A percentile compares a stretch with the other conserved stretches of the same genome.
Conservation (phyloP, 257 asterid genomes). For the Solanum infundibuliforme region DNA sequence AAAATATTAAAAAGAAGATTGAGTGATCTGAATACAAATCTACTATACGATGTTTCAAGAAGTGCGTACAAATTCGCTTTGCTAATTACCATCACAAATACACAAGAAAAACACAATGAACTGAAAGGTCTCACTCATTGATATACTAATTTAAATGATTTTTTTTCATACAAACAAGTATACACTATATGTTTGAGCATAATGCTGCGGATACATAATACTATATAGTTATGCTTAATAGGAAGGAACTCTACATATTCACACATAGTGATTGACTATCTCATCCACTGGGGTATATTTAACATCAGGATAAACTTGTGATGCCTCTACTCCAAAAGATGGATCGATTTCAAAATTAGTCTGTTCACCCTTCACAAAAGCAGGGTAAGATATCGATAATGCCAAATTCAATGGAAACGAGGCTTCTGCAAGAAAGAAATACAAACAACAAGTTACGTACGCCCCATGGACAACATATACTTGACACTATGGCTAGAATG, state of each 20-base stretch:
- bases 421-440: constrained; percentile 24
- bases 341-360: constrained; percentile 52
- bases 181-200: no score
- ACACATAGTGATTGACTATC: constrained; percentile 26
- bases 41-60: no score
- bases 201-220: no score
- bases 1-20: background rate
- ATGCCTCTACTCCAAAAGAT: constrained; percentile 47
- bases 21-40: background rate
- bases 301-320: constrained; percentile 60
- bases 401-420: constrained; percentile 33
- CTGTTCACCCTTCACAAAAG: constrained; percentile 49
- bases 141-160: no score
- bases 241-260: background rate
- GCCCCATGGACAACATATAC: no score
- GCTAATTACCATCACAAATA: no score
- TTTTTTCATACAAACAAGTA: no score
- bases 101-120: no score
- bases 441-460: background rate
- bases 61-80: no score
- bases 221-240: background rate
- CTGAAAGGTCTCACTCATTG: no score
- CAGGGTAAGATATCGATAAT: constrained; percentile 35
- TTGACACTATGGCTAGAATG: no score
- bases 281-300: constrained; percentile 53